Evolutionary conservation across 1,139 yeast genomes (phyloP), one percentile per base, ranked within the genome.

Genomic region (Suhomyces bribrorum): DNA sequence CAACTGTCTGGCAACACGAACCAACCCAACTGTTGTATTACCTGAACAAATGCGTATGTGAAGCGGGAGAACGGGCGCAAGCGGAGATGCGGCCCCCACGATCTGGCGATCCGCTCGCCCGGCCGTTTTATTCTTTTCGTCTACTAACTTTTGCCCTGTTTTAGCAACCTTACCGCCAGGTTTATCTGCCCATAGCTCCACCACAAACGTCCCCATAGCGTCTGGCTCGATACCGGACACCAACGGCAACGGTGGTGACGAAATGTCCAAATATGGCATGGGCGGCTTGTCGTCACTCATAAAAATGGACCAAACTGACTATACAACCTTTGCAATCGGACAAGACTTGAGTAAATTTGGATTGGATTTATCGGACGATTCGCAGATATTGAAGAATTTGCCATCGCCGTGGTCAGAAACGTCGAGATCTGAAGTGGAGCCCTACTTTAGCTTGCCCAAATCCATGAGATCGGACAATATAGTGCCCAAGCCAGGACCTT

Each of bases 401-500:
- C 82, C 95, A 18, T 84, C 95, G 9, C 97, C 97, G 9, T 92
- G 97, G 97, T 73, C 86, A 26, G 97, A 90, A 57, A 86, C 96
- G 1, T 80, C 95, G 9, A 73, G 94, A 52, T 82, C 89, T 41
- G 90, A 86, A 50, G 96, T 90, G n/a, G 95, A 88, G 51, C 98
- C 98, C 3, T 75, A 73, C 46, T 87, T 79, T 58, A 61, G 61
- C 26, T 64, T 81, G 24, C 95, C 95, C 2, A 53, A 62, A 16
- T 70, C 82, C 34, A 82, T 85, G 45, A 71, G 69, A 33, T 70
- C 77, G 13, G 56, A 72, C 64, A 50, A 74, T 68, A 53, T 57
- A 15, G 45, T 47, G 17, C 62, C 62, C 12, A 37, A 48, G 13
- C 61, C 62, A 2, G 62, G 57, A 7, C 69, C 70, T 3, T 77